Percentiles rank a stretch among this genome's conserved stretches.
Evolutionary conservation across 345 rosid species (phyloP).

Genomic region (Brassica cretica): DNA sequence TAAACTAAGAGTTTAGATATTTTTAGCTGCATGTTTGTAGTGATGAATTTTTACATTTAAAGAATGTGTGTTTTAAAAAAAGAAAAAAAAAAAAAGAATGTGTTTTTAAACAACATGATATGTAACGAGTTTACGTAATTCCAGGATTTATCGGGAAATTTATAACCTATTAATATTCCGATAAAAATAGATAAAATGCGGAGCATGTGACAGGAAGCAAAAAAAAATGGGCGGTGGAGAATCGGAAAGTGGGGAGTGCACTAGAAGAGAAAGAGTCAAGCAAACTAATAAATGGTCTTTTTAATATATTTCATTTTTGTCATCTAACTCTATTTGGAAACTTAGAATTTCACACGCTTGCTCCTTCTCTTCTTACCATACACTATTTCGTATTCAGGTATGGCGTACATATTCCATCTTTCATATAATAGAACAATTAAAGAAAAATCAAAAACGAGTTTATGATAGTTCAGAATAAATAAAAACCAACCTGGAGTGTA

Average conservation of each 20-base stretch:
- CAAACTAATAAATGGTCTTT: constrained; percentile 7
- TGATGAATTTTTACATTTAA: too few relatives aligned
- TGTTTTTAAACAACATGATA: too few relatives aligned
- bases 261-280: constrained; percentile 33
- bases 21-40: too few relatives aligned
- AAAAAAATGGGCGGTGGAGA: constrained; percentile 21
- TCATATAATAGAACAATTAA: background rate
- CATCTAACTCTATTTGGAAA: constrained; percentile 29
- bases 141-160: background rate
- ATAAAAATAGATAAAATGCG: background rate
- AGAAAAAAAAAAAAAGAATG: too few relatives aligned
- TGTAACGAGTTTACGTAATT: background rate
- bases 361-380: constrained; percentile 19
- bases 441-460: background rate
- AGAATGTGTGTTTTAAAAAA: too few relatives aligned
- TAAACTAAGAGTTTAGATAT: too few relatives aligned
- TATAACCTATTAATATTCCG: background rate
- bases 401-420: background rate
- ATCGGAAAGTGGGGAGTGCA: constrained; percentile 33
- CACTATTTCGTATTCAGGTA: background rate
- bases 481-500: background rate
- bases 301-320: constrained; percentile 15
- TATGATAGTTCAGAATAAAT: background rate
- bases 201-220: constrained; percentile 32
- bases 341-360: constrained; percentile 31